phyloP scores from a whole-genome alignment of 345 rosid genomes.

The Syzygium oleosum region DNA sequence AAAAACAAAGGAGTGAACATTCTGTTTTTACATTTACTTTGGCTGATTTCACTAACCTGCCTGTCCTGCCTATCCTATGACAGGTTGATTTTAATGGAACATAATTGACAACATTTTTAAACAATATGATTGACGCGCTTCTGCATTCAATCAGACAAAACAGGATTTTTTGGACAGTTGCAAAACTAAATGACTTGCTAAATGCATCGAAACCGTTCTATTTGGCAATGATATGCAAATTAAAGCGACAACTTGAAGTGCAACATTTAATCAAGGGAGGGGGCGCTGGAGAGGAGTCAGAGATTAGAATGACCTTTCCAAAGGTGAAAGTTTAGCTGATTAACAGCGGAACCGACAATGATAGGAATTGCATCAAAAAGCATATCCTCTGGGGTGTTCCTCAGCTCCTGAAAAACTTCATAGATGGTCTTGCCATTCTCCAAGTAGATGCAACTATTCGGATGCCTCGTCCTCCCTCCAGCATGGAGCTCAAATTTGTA shows the following conservation, averaged over 20 bases:
- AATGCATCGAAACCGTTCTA: neutral
- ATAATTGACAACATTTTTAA: neutral
- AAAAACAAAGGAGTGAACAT: neutral
- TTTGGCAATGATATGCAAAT: neutral
- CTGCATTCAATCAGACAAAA: neutral
- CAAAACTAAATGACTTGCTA: neutral
- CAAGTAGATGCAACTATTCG: slow-evolving; percentile 50
- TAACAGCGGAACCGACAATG: slow-evolving; percentile 29
- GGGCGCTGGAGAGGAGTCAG: neutral
- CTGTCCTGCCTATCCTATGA: neutral
- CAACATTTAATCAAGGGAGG: neutral
- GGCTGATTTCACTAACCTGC: neutral
- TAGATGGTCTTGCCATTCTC: slow-evolving; percentile 51
- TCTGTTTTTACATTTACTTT: neutral
- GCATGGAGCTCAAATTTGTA: slow-evolving; percentile 56
- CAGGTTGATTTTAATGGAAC: neutral
- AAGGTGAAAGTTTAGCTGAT: slow-evolving; percentile 25
- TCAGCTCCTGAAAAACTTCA: slow-evolving; percentile 48
- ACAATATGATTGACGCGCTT: neutral
- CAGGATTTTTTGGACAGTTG: neutral
- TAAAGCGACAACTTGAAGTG: neutral
- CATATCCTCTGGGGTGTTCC: slow-evolving; percentile 35
- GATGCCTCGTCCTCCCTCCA: slow-evolving; percentile 56
- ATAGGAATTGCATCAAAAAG: slow-evolving; percentile 39
- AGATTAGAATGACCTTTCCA: slow-evolving; percentile 37